Evolutionary conservation across 75 land plant species (phyloP), one percentile per base, ranked within the genome.

Genomic region (Picea sitchensis): DNA sequence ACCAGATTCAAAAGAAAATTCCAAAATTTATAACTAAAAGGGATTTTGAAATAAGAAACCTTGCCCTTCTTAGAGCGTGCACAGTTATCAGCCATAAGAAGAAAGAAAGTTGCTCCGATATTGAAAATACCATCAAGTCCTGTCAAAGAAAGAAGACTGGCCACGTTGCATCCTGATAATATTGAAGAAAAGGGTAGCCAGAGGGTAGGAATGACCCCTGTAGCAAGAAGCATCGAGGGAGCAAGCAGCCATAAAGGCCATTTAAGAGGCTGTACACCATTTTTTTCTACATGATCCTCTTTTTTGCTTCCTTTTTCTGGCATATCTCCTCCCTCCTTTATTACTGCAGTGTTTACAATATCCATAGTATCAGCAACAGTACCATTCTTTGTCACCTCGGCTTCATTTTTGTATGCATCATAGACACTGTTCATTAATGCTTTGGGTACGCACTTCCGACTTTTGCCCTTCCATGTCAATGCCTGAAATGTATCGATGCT

Each of bases 241-340:
- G 90, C 94, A 14, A 92, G 76, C 76, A 92, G 76, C 94, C 94
- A 92, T 83, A 92, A 79, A 26, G 92, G 88, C 93, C 93, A 91
- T 84, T 82, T 89, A 13, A 84, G 83, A 60, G 80, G 75, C 84
- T 78, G 84, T n/a, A 71, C 17, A n/a, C 74, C 23, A 71, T 71
- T 44, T 13, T 9, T 41, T 44, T 44, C 74, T 41, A 23, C 51
- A 1, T 9, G 21, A n/a, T 44, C n/a, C 23, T 5, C 47, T 32
- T 38, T 71, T 71, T 71, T 12, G 6, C 36, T 44, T 71, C 23
- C 51, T 71, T n/a, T 71, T n/a, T 44, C 74, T 38, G 74, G 11
- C 3, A 44, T 8, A 71, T 44, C n/a, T 47, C 3, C 74, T 41
- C 14, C 56, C 3, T 3, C 74, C 44, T 71, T 56, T 71, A 13